phyloP scores from a whole-genome alignment of 306 rosid species.

The Canavalia ensiformis region DNA sequence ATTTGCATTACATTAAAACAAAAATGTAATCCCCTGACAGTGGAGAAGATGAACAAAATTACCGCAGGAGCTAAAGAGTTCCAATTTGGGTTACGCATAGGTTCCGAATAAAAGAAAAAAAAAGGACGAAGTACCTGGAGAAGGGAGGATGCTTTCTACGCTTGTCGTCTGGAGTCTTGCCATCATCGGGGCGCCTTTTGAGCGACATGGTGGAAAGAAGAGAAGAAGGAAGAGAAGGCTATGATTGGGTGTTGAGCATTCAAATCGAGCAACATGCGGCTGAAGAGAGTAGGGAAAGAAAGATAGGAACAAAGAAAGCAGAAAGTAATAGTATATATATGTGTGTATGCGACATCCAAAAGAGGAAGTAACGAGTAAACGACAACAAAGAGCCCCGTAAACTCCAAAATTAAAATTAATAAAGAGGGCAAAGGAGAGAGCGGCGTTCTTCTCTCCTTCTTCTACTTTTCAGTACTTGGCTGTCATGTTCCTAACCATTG shows the following conservation, averaged over 20 bases:
- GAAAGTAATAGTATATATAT: neutral
- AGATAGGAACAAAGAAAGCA: slow-evolving; percentile 6
- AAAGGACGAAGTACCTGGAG: slow-evolving; percentile 48
- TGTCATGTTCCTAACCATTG: slow-evolving; percentile 42
- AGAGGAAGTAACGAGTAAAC: slow-evolving; percentile 11
- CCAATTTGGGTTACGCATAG: no score
- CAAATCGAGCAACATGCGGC: slow-evolving; percentile 60
- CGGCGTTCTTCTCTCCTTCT: neutral
- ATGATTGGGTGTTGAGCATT: slow-evolving; percentile 31
- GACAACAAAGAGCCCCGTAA: slow-evolving; percentile 35
- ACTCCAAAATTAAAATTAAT: slow-evolving; percentile 36
- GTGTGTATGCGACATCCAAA: neutral
- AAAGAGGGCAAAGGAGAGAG: neutral
- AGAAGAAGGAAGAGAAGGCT: neutral
- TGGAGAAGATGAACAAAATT: neutral
- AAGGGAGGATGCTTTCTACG: slow-evolving; percentile 71
- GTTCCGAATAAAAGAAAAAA: no score
- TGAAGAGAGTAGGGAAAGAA: neutral
- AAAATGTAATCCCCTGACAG: slow-evolving; percentile 12
- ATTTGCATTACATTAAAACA: neutral
- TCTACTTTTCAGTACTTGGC: neutral
- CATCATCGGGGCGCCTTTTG: slow-evolving; percentile 86
- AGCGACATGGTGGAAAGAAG: slow-evolving; percentile 70
- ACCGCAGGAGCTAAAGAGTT: neutral
- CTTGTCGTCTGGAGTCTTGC: slow-evolving; percentile 71